phyloP scores from a whole-genome alignment of 2,329 filamentous ascomycete species.

The Penicillium sp. region DNA sequence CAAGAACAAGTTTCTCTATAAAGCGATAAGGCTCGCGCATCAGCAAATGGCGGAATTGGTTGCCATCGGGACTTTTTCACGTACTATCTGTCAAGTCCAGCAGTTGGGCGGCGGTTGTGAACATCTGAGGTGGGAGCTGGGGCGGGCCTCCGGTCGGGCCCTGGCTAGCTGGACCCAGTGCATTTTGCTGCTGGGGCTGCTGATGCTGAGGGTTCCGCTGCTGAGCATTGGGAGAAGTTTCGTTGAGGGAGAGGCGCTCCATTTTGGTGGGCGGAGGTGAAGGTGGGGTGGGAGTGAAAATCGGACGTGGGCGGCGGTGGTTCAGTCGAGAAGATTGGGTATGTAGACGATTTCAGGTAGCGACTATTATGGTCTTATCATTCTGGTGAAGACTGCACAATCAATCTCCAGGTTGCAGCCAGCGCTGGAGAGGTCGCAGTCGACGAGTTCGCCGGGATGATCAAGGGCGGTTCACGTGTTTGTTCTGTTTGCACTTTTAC shows the following conservation, averaged over 20 bases:
- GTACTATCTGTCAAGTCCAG: conserved; percentile 96
- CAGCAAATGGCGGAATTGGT: neutral
- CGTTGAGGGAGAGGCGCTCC: conserved; percentile 44
- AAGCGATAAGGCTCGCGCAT: neutral
- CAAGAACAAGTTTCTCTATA: conserved; percentile 90
- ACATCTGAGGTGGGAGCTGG: conserved; percentile 80
- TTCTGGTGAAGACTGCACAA: conserved; percentile 13
- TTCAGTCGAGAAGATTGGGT: conserved; percentile 4
- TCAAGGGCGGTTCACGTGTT: conserved; percentile 28
- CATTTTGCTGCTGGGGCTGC: conserved; percentile 34
- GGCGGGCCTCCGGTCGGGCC: conserved; percentile 42
- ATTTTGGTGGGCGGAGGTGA: conserved; percentile 19
- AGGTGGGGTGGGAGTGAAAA: conserved; percentile 16
- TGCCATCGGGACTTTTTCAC: conserved; percentile 35
- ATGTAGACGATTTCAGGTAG: neutral
- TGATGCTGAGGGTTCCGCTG: conserved; percentile 27
- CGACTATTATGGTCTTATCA: conserved; percentile 15
- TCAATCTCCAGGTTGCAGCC: conserved; percentile 3
- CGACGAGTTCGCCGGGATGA: conserved; percentile 14
- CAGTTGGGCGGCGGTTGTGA: conserved; percentile 94
- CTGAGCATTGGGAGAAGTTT: conserved; percentile 32
- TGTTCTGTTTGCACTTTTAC: conserved; percentile 26
- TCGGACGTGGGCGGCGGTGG: conserved; percentile 10
- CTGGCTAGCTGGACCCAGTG: conserved; percentile 31
- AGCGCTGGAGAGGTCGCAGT: conserved; percentile 11